phyloP scores from a whole-genome alignment of 139 green algal genomes.

The Astrephomene gubernaculifera region DNA sequence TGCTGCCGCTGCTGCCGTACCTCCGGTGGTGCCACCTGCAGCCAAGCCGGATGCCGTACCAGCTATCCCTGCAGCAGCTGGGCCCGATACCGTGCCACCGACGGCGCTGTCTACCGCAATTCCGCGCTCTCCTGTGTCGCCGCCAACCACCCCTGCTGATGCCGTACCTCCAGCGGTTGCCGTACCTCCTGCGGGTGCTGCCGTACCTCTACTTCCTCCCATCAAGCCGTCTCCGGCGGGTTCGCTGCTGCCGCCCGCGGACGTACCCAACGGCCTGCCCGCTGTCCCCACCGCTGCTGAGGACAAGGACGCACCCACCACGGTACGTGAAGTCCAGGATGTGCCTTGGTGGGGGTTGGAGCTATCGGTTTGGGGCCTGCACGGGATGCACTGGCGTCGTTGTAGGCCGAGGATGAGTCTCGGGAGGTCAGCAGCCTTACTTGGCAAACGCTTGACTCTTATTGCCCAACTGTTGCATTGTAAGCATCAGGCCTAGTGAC shows the following conservation, averaged over 20 bases:
- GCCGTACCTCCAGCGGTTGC: not conserved
- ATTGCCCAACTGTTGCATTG: not conserved
- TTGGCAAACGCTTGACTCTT: not conserved
- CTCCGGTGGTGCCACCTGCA: not conserved
- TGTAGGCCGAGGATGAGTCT: too few relatives aligned
- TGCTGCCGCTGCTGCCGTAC: not conserved
- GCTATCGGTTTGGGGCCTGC: too few relatives aligned
- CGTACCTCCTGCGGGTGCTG: not conserved
- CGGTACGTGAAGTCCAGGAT: not conserved
- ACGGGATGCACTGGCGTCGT: too few relatives aligned
- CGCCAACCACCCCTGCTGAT: not conserved
- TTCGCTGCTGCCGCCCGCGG: not conserved
- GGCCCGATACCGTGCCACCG: not conserved
- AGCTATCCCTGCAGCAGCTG: not conserved
- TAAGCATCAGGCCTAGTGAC: not conserved
- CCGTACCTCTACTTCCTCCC: not conserved
- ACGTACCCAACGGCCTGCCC: not conserved
- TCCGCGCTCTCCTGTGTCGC: not conserved
- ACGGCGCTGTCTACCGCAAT: not conserved
- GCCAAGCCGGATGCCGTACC: not conserved
- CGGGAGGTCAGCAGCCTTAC: not conserved
- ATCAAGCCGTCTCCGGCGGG: not conserved
- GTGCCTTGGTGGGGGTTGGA: too few relatives aligned
- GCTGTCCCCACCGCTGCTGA: not conserved
- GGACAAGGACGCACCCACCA: not conserved